phyloP scores from a whole-genome alignment of 495 filamentous ascomycete genomes.

The Talaromyces ruber region DNA sequence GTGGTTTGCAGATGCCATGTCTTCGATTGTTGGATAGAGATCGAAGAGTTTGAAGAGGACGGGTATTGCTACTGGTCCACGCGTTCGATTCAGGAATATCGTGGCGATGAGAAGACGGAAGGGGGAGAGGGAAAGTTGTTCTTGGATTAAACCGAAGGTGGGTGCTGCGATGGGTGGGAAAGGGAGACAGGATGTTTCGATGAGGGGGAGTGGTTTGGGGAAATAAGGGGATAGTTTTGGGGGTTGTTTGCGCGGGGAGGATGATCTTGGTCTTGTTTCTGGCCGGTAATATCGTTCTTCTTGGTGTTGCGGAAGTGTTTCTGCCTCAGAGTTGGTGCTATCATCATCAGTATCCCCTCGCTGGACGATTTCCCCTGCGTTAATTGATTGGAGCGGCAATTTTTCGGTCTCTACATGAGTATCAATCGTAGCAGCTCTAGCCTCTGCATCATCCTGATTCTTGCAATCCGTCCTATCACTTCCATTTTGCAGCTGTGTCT shows the following conservation, averaged over 20 bases:
- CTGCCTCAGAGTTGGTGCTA: not conserved
- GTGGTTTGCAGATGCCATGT: constrained; percentile 50
- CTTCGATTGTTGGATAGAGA: constrained; percentile 57
- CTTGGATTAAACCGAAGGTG: constrained; percentile 74
- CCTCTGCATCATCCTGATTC: not conserved
- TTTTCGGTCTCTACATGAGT: not conserved
- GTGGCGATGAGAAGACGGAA: constrained; percentile 68
- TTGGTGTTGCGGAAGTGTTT: not conserved
- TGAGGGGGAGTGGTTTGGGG: constrained; percentile 25
- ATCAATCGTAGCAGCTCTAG: not conserved
- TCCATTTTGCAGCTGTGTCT: not conserved
- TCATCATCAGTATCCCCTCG: not conserved
- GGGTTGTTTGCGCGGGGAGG: constrained; percentile 9
- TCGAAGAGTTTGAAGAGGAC: constrained; percentile 61
- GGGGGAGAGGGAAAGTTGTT: constrained; percentile 61
- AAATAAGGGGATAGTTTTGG: constrained; percentile 43
- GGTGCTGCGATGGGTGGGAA: constrained; percentile 58
- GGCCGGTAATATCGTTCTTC: not conserved
- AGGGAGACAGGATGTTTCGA: constrained; percentile 54
- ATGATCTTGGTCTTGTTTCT: not conserved
- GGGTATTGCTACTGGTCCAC: constrained; percentile 66
- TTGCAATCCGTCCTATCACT: not conserved
- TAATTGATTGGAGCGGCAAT: not conserved
- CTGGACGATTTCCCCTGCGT: not conserved
- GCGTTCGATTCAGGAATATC: constrained; percentile 77